phyloP scores from a whole-genome alignment of 179 eudicot genomes.

The Pouteria campechiana region DNA sequence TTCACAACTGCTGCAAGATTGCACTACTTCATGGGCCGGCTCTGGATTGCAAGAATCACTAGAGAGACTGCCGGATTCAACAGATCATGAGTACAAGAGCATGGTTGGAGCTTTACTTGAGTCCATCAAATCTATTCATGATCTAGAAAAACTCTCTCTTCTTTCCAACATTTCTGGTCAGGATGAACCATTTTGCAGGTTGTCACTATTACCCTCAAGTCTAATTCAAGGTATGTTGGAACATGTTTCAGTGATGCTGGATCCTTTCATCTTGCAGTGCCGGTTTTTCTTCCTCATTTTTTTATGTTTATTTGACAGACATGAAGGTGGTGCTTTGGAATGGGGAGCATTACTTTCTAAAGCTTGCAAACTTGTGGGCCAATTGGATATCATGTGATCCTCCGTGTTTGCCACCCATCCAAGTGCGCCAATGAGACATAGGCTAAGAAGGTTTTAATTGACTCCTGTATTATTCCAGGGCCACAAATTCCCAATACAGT shows the following conservation, averaged over 20 bases:
- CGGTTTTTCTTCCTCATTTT: background rate
- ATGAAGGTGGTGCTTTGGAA: conserved; percentile 47
- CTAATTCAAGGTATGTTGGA: conserved; percentile 46
- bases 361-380: conserved; percentile 72
- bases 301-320: conserved; percentile 21
- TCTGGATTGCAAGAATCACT: conserved; percentile 62
- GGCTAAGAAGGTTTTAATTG: too few species aligned
- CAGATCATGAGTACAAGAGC: conserved; percentile 16
- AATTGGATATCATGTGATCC: conserved; percentile 48
- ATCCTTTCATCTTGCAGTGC: background rate
- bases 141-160: conserved; percentile 33
- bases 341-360: conserved; percentile 36
- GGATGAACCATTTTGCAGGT: conserved; percentile 34
- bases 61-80: conserved; percentile 18
- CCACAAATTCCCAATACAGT: too few species aligned
- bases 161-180: conserved; percentile 20
- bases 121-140: conserved; percentile 33
- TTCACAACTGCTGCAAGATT: conserved; percentile 39
- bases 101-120: conserved; percentile 20
- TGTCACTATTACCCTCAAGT: conserved; percentile 42
- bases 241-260: background rate
- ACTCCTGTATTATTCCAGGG: too few species aligned
- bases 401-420: conserved; percentile 45
- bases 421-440: conserved; percentile 19
- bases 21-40: conserved; percentile 44